Percentiles rank a stretch among this genome's conserved stretches.
Evolutionary conservation across 495 filamentous ascomycete genomes (phyloP).

Genomic region (Talaromyces proteolyticus): DNA sequence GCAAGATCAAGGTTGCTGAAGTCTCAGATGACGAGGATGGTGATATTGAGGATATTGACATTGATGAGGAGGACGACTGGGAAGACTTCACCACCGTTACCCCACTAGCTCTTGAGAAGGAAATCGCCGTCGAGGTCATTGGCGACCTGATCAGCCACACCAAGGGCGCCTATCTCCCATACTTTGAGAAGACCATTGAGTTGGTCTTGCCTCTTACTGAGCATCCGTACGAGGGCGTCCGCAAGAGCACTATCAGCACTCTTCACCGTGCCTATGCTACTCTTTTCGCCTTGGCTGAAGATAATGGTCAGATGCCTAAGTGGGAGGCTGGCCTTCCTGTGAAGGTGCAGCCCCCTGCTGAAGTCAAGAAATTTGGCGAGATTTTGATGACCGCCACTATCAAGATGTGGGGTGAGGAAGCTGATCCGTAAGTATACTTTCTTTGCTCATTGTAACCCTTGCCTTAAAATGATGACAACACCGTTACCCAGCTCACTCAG

Average conservation of each 20-base stretch:
- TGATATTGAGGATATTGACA: constrained; percentile 56
- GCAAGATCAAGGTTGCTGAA: constrained; percentile 74
- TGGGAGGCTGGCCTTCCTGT: constrained; percentile 88
- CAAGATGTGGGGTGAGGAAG: constrained; percentile 79
- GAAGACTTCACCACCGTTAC: constrained; percentile 77
- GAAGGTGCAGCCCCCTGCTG: constrained; percentile 65
- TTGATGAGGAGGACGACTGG: constrained; percentile 76
- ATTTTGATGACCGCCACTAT: constrained; percentile 81
- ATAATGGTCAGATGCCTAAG: constrained; percentile 68
- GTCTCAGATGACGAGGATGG: constrained; percentile 49
- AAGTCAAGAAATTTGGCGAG: constrained; percentile 81
- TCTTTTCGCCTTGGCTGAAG: constrained; percentile 80
- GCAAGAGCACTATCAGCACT: constrained; percentile 83
- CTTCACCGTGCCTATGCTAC: constrained; percentile 91
- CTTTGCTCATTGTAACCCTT: constrained; percentile 8
- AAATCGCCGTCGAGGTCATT: constrained; percentile 91
- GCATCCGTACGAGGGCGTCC: constrained; percentile 88
- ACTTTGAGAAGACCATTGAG: constrained; percentile 87
- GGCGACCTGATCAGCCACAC: constrained; percentile 88
- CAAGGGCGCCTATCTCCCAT: constrained; percentile 70
- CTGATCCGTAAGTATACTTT: constrained; percentile 70
- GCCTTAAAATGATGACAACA: constrained; percentile 69
- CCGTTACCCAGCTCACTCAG: constrained; percentile 99
- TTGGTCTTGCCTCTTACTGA: constrained; percentile 71
- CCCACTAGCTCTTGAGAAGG: constrained; percentile 89